Base-by-base conservation (phyloP, 257 asterid genomes). In the Ajuga chamaepitys region DNA sequence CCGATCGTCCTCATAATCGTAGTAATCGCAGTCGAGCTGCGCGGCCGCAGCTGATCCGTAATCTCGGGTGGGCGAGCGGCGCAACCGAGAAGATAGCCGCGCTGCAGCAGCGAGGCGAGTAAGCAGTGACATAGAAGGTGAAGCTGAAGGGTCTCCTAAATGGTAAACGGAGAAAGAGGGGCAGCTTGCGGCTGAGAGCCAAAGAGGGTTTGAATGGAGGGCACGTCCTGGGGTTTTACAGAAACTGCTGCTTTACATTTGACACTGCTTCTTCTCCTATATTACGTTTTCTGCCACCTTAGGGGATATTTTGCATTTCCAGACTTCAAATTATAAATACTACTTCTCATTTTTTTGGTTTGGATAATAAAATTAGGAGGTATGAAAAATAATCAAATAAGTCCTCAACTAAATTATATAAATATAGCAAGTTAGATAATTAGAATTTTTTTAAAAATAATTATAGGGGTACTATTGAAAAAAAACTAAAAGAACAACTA, bases 21-120 rank as follows among this genome's bases (percentile, higher is more conserved):
- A 63, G 40, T 65, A 70, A 61, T 78, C 85, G 75, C 71, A 81
- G 70, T 87, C 94, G 45, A 83, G 58, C 80, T 86, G 85, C 74
- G 73, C 86, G 25, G 95, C 91, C 25, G 92, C 88, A 37, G 89
- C 86, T 34, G 97, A 90, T 32, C 86, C 90, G 54, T 74, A 87
- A 26, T 76, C 40, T 25, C 95, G 87, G 44, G 24, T 30, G 26
- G 22, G 9, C 9, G 47, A 9, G 28, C 18, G 40, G 46, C 67
- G 59, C 45, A 62, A 45, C 50, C 37, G 75, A 6, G 69, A 41
- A 4, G 83, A 53, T 4, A 78, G 71, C 45, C 74, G 84, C 67
- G 84, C 74, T 8, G 88, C 72, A 54, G 62, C 71, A 61, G 83
- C 76, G 20, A 83, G 81, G 71, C 89, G 88, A 75, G 77, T 66